Conservation (phyloP, 2,329 filamentous ascomycete genomes). For the Xylaria sp. region DNA sequence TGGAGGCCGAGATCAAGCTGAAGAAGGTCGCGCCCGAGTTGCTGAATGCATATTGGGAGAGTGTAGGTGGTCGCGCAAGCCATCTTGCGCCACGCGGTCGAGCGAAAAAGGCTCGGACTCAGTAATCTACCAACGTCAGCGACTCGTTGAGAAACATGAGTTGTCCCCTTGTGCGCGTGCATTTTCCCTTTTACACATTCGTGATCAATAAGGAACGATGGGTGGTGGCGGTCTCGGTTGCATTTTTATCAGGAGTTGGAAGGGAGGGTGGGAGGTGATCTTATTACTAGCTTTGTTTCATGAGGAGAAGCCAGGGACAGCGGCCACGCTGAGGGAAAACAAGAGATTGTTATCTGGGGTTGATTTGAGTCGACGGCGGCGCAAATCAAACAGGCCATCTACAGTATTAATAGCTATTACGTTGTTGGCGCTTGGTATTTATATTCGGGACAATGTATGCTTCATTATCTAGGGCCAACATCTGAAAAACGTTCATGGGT, state of each 20-base stretch:
- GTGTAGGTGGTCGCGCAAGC: slow-evolving; percentile 44
- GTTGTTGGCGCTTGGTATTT: slow-evolving; percentile 15
- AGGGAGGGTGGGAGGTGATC: neutral
- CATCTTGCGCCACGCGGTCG: slow-evolving; percentile 47
- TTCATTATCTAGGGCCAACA: slow-evolving; percentile 2
- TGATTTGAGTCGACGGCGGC: neutral
- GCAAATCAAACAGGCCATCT: neutral
- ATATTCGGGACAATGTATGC: slow-evolving; percentile 7
- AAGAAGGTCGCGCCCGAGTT: slow-evolving; percentile 43
- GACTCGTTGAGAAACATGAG: neutral
- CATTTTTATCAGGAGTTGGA: slow-evolving; percentile 35
- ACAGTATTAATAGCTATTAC: slow-evolving; percentile 18
- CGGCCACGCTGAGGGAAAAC: neutral
- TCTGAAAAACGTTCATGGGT: slow-evolving; percentile 18
- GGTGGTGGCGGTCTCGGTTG: slow-evolving; percentile 19
- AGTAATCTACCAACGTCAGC: slow-evolving; percentile 5
- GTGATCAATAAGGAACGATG: slow-evolving; percentile 1
- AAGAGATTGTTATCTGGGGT: slow-evolving; percentile 17
- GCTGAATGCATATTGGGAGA: slow-evolving; percentile 48
- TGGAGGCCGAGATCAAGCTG: slow-evolving; percentile 49
- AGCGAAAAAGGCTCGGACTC: slow-evolving; percentile 40
- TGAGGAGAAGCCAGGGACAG: neutral
- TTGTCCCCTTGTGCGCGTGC: slow-evolving; percentile 8
- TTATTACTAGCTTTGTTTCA: neutral
- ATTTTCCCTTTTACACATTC: slow-evolving; percentile 26